These are phyloP conservation scores for Fusarium circinatum DNA, from an alignment of 2,329 filamentous ascomycete species.

Conservation along the genomic window DNA sequence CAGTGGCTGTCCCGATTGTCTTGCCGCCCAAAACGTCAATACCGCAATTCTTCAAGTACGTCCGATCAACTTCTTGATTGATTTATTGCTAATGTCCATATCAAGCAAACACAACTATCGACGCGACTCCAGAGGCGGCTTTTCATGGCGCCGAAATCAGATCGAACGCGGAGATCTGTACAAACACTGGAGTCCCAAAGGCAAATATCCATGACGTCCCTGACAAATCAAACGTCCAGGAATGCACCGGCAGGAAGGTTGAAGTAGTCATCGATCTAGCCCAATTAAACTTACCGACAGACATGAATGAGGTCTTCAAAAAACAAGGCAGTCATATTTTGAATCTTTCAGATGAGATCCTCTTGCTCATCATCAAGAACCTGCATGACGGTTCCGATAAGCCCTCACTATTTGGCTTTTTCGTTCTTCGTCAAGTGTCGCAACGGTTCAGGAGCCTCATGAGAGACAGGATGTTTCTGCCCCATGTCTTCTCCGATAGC, in stretches of 20 bases:
- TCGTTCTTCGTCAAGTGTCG: background rate
- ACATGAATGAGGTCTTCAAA: background rate
- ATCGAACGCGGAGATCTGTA: background rate
- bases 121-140: fast-evolving
- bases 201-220: background rate
- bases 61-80: no score
- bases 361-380: background rate
- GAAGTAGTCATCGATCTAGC: background rate
- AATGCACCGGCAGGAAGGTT: background rate
- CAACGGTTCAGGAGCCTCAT: background rate
- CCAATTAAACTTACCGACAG: fast-evolving
- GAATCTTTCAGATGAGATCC: background rate
- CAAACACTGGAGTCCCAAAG: background rate
- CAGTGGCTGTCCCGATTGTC: background rate
- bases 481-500: background rate
- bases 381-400: background rate
- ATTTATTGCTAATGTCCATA: background rate
- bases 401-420: background rate
- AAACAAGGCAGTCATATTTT: background rate
- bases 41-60: background rate
- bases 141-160: fast-evolving
- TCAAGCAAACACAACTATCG: background rate
- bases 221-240: background rate
- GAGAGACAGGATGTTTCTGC: background rate
- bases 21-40: background rate